Evolutionary conservation across 179 eudicot genomes (phyloP).

Genomic region (Gypsophila paniculata): DNA sequence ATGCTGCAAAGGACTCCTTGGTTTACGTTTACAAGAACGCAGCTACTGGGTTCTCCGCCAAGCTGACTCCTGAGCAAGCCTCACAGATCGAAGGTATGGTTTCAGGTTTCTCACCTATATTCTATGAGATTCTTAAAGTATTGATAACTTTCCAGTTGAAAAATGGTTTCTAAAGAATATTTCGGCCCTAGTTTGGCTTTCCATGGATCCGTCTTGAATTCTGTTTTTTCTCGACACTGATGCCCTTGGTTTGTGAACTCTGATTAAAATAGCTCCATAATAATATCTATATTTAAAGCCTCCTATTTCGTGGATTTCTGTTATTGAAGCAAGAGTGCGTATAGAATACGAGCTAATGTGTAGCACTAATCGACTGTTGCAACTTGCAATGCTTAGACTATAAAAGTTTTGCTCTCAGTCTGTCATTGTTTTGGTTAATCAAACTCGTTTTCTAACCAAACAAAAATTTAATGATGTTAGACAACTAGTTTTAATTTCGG

Average conservation of each 20-base stretch:
- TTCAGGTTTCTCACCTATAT: background rate
- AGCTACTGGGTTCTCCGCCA: slow-evolving; percentile 93
- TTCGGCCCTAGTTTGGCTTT: slow-evolving; percentile 2
- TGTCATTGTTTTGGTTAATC: too few relatives aligned
- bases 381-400: too few relatives aligned
- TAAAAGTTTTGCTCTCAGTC: too few relatives aligned
- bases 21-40: slow-evolving; percentile 77
- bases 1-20: slow-evolving; percentile 74
- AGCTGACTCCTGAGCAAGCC: slow-evolving; percentile 80
- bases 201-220: background rate
- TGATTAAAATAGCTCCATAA: too few relatives aligned
- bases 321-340: too few relatives aligned
- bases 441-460: too few relatives aligned
- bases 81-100: slow-evolving; percentile 59
- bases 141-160: background rate
- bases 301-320: too few relatives aligned
- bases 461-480: background rate
- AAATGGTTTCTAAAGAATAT: background rate
- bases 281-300: too few relatives aligned
- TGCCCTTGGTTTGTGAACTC: too few relatives aligned
- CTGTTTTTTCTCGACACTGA: too few relatives aligned
- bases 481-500: background rate
- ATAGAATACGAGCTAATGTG: too few relatives aligned
- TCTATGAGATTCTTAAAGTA: background rate
- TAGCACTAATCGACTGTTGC: too few relatives aligned